Base-by-base conservation (phyloP, 1,284 basidiomycete species). In the Phylloboletellus chloephorus region DNA sequence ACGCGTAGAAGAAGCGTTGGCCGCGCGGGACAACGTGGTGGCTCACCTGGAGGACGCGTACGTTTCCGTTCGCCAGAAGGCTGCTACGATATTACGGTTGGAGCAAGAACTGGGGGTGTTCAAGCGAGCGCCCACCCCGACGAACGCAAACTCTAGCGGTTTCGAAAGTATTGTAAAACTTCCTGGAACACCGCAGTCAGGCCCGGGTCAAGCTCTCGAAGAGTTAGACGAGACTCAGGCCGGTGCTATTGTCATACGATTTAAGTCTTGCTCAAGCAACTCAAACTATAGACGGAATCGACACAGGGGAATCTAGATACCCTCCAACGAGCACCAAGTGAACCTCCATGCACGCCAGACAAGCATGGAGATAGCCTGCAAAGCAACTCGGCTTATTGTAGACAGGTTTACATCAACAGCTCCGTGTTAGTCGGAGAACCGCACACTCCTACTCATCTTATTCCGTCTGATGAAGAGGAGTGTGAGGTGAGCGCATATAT, bases 21-120 rank as follows among this genome's bases (percentile, higher is more conserved):
- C 63, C 25, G 82, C 82, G 20, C 74, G 83, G 30, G 83, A 87
- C 54, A 71, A 69, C 24, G 73, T 73, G n/a, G 73, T 82, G 1
- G 60, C 72, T 28, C 75, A 73, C 20, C 70, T 87, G n/a, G 67
- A 72, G 20, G 71, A 76, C 31, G 80, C 79, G 2, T 82, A 78
- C 53, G 60, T 65, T 17, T 76, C 78, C 0, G 64, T 86, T 44
- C 71, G 73, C 22, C 71, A 80, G 52, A 85, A 85, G 61, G 66
- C 72, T 2, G 60, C 65, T 12, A 57, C 65, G 7, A 74, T 86
- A 42, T 67, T 72, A 23, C 61, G 56, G 4, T 59, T 83, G 23
- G 68, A 74, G 44, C 62, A 67, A 42, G 69, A 75, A 49, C 56
- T 66, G 13, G 50, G 56, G 16, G 53, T 57, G 34, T 50, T 56